phyloP scores from a whole-genome alignment of 192 early-diverging fungal species.

The Paraglomus brasilianum region DNA sequence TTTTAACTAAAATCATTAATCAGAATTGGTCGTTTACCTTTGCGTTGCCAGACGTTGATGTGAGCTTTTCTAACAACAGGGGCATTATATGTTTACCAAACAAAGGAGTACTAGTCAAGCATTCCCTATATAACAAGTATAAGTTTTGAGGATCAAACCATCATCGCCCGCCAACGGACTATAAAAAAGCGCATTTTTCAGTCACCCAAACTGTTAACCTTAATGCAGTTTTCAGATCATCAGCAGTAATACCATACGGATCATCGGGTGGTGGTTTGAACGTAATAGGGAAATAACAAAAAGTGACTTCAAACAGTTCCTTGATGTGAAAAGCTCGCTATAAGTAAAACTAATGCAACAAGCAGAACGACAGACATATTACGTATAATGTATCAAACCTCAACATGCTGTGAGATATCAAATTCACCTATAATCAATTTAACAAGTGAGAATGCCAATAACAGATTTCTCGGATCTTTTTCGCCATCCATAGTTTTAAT shows the following conservation, averaged over 20 bases:
- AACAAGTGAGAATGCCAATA: constrained; percentile 81
- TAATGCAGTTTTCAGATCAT: constrained; percentile 81
- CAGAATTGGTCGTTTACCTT: constrained; percentile 57
- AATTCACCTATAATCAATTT: constrained; percentile 69
- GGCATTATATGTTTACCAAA: constrained; percentile 84
- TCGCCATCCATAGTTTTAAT: constrained; percentile 92
- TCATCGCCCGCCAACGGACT: too few species aligned
- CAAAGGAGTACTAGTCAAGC: constrained; percentile 74
- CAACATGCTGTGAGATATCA: constrained; percentile 75
- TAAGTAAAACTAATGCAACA: constrained; percentile 4
- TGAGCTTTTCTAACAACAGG: constrained; percentile 86
- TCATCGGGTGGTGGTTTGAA: constrained; percentile 96
- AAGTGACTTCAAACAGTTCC: constrained; percentile 95
- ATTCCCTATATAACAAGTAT: constrained; percentile 47
- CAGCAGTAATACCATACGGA: constrained; percentile 90
- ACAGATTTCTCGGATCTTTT: constrained; percentile 96
- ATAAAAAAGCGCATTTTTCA: too few species aligned
- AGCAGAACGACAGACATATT: neutral
- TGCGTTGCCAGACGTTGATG: constrained; percentile 79
- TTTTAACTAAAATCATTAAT: constrained; percentile 9
- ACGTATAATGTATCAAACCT: constrained; percentile 43
- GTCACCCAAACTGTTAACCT: constrained; percentile 38
- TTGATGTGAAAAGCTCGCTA: constrained; percentile 25
- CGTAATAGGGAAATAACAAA: constrained; percentile 99
- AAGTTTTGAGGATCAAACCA: neutral